phyloP scores from a whole-genome alignment of 2,329 filamentous ascomycete genomes.

The Aspergillus neotritici region DNA sequence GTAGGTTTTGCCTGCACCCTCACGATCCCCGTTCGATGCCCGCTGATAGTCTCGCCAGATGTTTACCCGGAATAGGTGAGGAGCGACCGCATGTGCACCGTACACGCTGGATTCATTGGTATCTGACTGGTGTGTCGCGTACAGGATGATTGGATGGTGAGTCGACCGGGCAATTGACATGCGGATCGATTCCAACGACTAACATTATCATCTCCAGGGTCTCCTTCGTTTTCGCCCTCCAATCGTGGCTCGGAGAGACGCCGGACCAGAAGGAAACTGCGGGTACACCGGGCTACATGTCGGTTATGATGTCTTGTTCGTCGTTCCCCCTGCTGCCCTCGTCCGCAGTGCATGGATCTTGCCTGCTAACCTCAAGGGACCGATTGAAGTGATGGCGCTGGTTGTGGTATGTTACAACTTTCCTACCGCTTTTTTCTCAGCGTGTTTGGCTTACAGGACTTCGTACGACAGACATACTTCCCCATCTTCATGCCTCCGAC shows the following conservation, averaged over 20 bases:
- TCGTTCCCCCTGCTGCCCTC: conserved; percentile 15
- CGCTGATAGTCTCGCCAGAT: conserved; percentile 49
- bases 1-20: conserved; percentile 40
- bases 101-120: conserved; percentile 5
- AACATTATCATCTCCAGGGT: conserved; percentile 33
- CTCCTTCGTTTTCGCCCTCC: conserved; percentile 44
- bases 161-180: conserved; percentile 9
- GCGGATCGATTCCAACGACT: conserved; percentile 8
- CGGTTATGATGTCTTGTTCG: conserved; percentile 72
- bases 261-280: conserved; percentile 53
- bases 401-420: conserved; percentile 38
- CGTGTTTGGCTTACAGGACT: not conserved
- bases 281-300: conserved; percentile 66
- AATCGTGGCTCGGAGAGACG: conserved; percentile 45
- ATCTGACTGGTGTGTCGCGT: conserved; percentile 9
- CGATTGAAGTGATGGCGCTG: conserved; percentile 54
- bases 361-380: conserved; percentile 12
- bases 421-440: not conserved
- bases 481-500: conserved; percentile 59
- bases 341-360: not conserved
- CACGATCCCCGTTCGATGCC: conserved; percentile 6
- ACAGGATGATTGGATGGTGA: conserved; percentile 60
- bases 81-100: not conserved
- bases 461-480: conserved; percentile 52
- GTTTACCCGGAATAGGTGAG: conserved; percentile 82